These are phyloP conservation scores for Uronychia binucleata DNA, from an alignment of 73 alveolate species.

Conservation along the genomic window DNA sequence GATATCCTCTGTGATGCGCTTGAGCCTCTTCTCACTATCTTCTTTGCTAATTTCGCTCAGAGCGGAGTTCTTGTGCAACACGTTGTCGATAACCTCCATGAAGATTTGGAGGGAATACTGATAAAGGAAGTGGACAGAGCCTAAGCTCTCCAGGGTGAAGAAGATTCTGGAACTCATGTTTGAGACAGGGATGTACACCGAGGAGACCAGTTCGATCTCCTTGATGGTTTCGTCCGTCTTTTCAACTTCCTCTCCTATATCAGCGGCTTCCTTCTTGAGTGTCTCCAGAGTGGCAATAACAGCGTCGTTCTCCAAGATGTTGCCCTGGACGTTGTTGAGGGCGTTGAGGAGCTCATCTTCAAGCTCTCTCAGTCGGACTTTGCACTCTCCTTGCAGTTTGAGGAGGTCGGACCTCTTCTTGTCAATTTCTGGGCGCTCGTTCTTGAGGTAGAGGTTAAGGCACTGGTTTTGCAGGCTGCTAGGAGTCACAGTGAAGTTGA, in stretches of 20 bases:
- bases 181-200: conserved; percentile 90
- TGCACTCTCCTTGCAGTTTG: conserved; percentile 96
- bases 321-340: conserved; percentile 95
- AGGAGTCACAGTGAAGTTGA: conserved; percentile 99
- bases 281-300: conserved; percentile 97
- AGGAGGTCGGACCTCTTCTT: conserved; percentile 92
- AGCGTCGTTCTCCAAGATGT: conserved; percentile 95
- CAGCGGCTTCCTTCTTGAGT: conserved; percentile 95
- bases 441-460: conserved; percentile 93
- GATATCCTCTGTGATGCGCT: conserved; percentile 79
- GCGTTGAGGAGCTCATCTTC: conserved; percentile 97
- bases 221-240: conserved; percentile 92
- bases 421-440: conserved; percentile 99
- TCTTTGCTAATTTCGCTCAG: conserved; percentile 67
- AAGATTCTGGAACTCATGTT: conserved; percentile 89
- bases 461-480: conserved; percentile 95
- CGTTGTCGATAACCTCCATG: conserved; percentile 79
- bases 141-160: conserved; percentile 94
- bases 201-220: conserved; percentile 92
- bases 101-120: conserved; percentile 90
- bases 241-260: conserved; percentile 86
- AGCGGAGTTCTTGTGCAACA: conserved; percentile 70
- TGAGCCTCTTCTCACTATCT: conserved; percentile 80
- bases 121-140: conserved; percentile 87
- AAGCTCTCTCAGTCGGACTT: conserved; percentile 92